These are phyloP conservation scores for Kuraishia ogatae DNA, from an alignment of 805 yeast species.

Conservation along the genomic window DNA sequence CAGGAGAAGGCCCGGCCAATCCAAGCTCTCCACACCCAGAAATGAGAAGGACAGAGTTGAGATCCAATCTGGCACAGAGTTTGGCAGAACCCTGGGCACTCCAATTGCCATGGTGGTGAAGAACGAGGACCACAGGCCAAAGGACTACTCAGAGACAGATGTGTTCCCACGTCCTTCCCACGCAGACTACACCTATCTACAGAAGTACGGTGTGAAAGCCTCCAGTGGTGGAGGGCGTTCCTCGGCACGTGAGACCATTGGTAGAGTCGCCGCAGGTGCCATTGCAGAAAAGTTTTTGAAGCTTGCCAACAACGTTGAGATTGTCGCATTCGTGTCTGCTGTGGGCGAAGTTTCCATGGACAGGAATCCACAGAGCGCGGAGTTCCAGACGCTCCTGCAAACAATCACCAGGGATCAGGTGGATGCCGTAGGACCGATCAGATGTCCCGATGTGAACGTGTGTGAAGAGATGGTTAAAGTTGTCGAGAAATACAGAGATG, in stretches of 20 bases:
- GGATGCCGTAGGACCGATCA: slow-evolving; percentile 80
- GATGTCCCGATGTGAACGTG: slow-evolving; percentile 78
- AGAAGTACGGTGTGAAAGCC: slow-evolving; percentile 88
- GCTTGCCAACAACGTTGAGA: slow-evolving; percentile 76
- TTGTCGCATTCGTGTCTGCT: slow-evolving; percentile 93
- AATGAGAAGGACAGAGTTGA: slow-evolving; percentile 89
- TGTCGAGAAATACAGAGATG: slow-evolving; percentile 79
- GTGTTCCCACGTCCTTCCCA: slow-evolving; percentile 96
- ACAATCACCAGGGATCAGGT: slow-evolving; percentile 84
- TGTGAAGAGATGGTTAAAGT: slow-evolving; percentile 77
- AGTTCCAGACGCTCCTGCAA: slow-evolving; percentile 58
- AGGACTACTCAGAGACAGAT: slow-evolving; percentile 93
- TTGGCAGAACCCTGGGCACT: slow-evolving; percentile 85
- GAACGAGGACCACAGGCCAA: slow-evolving; percentile 95
- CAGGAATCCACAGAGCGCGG: slow-evolving; percentile 56
- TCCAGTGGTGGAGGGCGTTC: slow-evolving; percentile 97
- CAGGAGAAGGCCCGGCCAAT: slow-evolving; percentile 97
- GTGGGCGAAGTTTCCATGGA: slow-evolving; percentile 78
- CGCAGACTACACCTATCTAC: slow-evolving; percentile 90
- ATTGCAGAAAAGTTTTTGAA: slow-evolving; percentile 87
- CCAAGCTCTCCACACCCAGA: slow-evolving; percentile 87
- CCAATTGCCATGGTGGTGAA: slow-evolving; percentile 91
- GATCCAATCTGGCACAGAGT: slow-evolving; percentile 92
- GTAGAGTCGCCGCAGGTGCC: slow-evolving; percentile 98
- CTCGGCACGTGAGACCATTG: slow-evolving; percentile 95